phyloP scores from a whole-genome alignment of 306 rosid species.

The Neltuma alba region DNA sequence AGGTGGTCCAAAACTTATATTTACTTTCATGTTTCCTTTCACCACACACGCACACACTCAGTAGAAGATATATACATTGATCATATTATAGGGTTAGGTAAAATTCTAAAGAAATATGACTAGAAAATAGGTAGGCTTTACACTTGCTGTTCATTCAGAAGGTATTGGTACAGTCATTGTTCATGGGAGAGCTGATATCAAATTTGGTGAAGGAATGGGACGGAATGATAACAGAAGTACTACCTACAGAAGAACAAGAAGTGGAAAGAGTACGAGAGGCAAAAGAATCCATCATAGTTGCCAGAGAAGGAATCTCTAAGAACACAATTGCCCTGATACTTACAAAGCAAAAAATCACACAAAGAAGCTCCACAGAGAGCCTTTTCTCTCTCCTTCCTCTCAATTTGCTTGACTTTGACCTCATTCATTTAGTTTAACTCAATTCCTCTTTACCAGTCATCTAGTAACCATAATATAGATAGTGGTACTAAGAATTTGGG shows the following conservation, averaged over 20 bases:
- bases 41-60: no score
- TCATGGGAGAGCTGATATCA: conserved; percentile 55
- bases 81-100: conserved; percentile 65
- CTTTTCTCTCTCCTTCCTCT: conserved; percentile 90
- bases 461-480: no score
- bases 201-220: conserved; percentile 69
- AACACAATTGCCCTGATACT: conserved; percentile 58
- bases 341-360: conserved; percentile 55
- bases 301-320: conserved; percentile 54
- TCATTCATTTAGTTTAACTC: conserved; percentile 60
- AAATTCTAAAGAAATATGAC: conserved; percentile 89
- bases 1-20: conserved; percentile 33
- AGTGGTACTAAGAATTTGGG: no score
- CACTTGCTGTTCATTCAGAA: conserved; percentile 63
- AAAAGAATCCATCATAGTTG: conserved; percentile 34
- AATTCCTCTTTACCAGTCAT: conserved; percentile 37
- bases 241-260: conserved; percentile 37
- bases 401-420: conserved; percentile 64
- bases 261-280: conserved; percentile 33
- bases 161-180: conserved; percentile 60
- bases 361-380: conserved; percentile 52
- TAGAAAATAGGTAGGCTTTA: conserved; percentile 76
- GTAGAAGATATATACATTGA: background rate
- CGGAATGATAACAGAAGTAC: conserved; percentile 46
- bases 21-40: no score